These are phyloP conservation scores for Podaxis mareebaensis DNA, from an alignment of 768 basidiomycete species.

Conservation along the genomic window DNA sequence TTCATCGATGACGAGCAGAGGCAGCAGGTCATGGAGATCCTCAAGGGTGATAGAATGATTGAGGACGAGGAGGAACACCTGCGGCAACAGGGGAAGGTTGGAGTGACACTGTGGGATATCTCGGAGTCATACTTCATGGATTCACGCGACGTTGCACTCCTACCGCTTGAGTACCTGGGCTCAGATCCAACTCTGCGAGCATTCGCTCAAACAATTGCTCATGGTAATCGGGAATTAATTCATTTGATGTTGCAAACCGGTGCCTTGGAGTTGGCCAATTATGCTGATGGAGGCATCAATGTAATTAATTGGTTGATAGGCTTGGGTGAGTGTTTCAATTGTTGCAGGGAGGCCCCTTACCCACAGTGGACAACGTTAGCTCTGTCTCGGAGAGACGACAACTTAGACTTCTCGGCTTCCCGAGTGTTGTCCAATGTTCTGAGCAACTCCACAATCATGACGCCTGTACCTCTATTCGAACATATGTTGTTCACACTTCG, in stretches of 20 bases:
- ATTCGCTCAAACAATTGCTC: constrained; percentile 7
- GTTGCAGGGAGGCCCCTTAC: neutral
- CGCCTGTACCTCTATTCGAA: constrained; percentile 20
- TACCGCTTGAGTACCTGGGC: neutral
- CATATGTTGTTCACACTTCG: constrained; percentile 38
- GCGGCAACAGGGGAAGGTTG: constrained; percentile 12
- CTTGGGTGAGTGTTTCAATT: constrained; percentile 1
- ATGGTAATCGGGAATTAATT: constrained; percentile 8
- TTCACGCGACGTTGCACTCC: neutral
- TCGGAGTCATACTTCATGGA: constrained; percentile 2
- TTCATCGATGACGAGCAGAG: constrained; percentile 12
- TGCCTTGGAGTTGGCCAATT: constrained; percentile 14
- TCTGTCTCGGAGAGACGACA: neutral
- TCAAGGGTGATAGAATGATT: constrained; percentile 21
- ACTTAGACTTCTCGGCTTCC: constrained; percentile 12
- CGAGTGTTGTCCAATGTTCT: constrained; percentile 18
- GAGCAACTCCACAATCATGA: constrained; percentile 1
- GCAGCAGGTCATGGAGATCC: constrained; percentile 9
- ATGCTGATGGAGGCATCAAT: neutral
- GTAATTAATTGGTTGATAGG: neutral
- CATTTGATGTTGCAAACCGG: constrained; percentile 5
- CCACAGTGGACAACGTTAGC: neutral
- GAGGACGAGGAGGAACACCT: constrained; percentile 31
- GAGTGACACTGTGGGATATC: constrained; percentile 1
- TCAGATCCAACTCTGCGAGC: constrained; percentile 6